Base-by-base conservation (phyloP, 495 filamentous ascomycete species). In the Jackrogersella minutella region DNA sequence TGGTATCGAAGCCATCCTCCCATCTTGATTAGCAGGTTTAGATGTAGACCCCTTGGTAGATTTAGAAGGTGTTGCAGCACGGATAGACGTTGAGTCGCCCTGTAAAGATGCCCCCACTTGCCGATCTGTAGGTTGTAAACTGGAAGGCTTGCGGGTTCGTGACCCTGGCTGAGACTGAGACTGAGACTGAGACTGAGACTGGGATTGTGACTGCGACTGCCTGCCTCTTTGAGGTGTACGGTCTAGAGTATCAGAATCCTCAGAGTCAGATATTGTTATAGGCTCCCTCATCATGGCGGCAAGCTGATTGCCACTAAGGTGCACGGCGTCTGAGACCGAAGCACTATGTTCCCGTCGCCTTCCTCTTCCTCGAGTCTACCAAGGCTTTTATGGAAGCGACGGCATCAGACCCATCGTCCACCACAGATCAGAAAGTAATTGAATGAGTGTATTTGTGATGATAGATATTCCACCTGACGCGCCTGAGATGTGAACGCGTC, bases 261-360 rank as follows among this genome's bases (percentile, higher is more conserved):
- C 66, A 0, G 66, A 69, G 51, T 69, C 66, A 16, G 66, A 69
- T n/a, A 49, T 22, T 0, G 57, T 58, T 2, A 64, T 57, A 19
- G 28, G 47, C 10, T 51, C 44, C 11, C 22, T 61, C 34, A 14
- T 37, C 50, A 51, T 68, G 30, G 51, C 13, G 37, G 1, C 31
- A 47, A 17, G 13, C 8, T 19, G 37, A 16, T 57, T 13, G 22
- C 47, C 43, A 24, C 43, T 8, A 56, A 21, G 55, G 50, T 8
- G 17, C 33, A 31, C 31, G 24, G 11, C 53, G 34, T 47, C 33
- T 11, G 33, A 49, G 22, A n/a, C n/a, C 34, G 17, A 19, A 17
- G n/a, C n/a, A 7, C 30, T 19, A 28, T 46, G 7, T 24, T 65
- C 39, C 28, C 26, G 17, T 28, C 16, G 40, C 26, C 5, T 11